Evolutionary conservation across 768 basidiomycete species (phyloP), one percentile per base, ranked within the genome.

Genomic region (Collybiopsis confluens): DNA sequence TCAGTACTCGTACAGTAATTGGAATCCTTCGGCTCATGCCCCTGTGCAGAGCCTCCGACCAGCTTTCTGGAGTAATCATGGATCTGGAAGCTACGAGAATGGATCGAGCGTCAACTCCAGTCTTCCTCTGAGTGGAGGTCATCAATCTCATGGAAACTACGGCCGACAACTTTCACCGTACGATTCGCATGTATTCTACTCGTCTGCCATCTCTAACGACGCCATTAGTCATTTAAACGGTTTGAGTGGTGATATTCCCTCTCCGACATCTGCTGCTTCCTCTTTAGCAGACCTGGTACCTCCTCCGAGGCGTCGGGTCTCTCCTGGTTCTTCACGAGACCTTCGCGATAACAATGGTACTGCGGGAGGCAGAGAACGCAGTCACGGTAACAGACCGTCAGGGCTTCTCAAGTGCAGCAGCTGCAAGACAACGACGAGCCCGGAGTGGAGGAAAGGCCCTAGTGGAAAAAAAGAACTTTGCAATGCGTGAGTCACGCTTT

Each of bases 401-500:
- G 91, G 91, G 0, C 74, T 93, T 16, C 65, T 78, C 54, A 80
- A 80, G 61, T 94, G 91, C 68, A 79, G 83, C 20, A 90, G 87
- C 64, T 94, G 92, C 70, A 88, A 85, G 68, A 85, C 78, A 10
- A 90, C 86, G 6, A 78, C 79, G 7, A 92, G 90, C 63, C 92
- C 92, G 0, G 92, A 94, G 67, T 94, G 92, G 92, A 75, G 92
- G 65, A 94, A 94, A 68, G 92, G 92, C 18, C 90, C 90, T 49
- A 90, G 81, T 62, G 92, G 92, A 24, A 88, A 88, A 68, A 94
- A 94, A 70, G 90, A 94, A 67, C 76, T 94, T 24, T 94, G 92
- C 67, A 94, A 94, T 73, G 92, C 92, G 87, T 92, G 70, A 75
- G 88, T 79, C 43, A 55, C 46, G 45, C 41, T 23, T 36, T 43